A percentile compares a stretch with the other conserved stretches of the same genome.
Conservation (phyloP, 805 yeast genomes). For the Metschnikowia cubensis region DNA sequence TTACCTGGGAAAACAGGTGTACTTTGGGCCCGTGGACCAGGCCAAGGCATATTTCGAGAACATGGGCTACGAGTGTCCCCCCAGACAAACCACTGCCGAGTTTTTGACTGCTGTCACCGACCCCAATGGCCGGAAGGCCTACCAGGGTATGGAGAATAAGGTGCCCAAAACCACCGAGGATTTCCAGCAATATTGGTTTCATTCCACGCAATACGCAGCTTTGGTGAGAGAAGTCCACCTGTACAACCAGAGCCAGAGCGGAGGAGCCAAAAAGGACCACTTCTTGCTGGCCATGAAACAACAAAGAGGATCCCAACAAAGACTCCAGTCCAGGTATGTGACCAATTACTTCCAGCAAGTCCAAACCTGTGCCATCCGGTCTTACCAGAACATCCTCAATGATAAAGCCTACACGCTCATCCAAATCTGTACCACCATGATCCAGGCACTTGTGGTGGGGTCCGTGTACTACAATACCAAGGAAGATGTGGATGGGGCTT, state of each 20-base stretch:
- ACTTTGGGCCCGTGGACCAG: conserved; percentile 48
- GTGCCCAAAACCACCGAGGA: conserved; percentile 56
- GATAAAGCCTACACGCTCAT: conserved; percentile 53
- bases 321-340: conserved; percentile 24
- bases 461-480: conserved; percentile 53
- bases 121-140: conserved; percentile 54
- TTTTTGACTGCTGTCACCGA: conserved; percentile 63
- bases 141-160: conserved; percentile 44
- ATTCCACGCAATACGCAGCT: conserved; percentile 45
- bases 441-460: conserved; percentile 55
- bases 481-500: conserved; percentile 49
- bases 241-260: conserved; percentile 24
- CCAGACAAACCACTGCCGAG: conserved; percentile 65
- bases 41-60: conserved; percentile 52
- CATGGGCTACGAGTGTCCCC: conserved; percentile 60
- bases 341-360: conserved; percentile 19
- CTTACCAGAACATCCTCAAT: conserved; percentile 49
- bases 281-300: conserved; percentile 21
- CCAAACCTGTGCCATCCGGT: conserved; percentile 48
- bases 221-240: conserved; percentile 41
- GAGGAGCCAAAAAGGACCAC: conserved; percentile 30
- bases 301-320: conserved; percentile 30
- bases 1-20: conserved; percentile 58
- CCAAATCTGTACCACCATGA: conserved; percentile 46
- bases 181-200: conserved; percentile 53